phyloP scores from a whole-genome alignment of 768 basidiomycete species.

The Mycena sanguinolenta region DNA sequence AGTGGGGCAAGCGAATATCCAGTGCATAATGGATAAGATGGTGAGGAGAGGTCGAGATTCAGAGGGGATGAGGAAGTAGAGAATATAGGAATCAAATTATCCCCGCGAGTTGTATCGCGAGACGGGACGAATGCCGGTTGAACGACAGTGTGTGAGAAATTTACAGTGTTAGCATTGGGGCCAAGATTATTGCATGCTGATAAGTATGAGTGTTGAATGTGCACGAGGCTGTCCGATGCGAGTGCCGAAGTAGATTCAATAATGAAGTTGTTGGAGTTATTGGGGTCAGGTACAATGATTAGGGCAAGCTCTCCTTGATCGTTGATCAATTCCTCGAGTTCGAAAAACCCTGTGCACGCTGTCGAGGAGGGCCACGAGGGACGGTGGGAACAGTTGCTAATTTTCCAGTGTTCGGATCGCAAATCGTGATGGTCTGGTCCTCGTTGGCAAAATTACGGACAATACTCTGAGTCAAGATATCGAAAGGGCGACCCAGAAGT shows the following conservation, averaged over 20 bases:
- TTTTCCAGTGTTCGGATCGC: too few species aligned
- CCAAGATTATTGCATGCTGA: slow-evolving; percentile 26
- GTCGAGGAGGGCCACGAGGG: too few species aligned
- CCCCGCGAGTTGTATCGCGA: slow-evolving; percentile 28
- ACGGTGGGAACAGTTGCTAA: too few species aligned
- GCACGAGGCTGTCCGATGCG: slow-evolving; percentile 14
- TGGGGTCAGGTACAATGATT: slow-evolving; percentile 7
- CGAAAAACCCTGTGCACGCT: not conserved
- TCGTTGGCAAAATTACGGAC: too few species aligned
- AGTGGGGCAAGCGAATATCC: not conserved
- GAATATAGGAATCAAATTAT: not conserved
- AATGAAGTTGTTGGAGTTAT: slow-evolving; percentile 3
- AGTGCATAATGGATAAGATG: not conserved
- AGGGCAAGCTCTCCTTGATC: slow-evolving; percentile 14
- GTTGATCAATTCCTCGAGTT: slow-evolving; percentile 15
- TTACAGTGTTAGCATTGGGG: not conserved
- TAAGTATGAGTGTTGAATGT: slow-evolving; percentile 6
- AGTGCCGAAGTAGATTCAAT: slow-evolving; percentile 17
- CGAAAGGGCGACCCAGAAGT: too few species aligned
- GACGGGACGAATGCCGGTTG: slow-evolving; percentile 18
- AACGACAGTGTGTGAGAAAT: slow-evolving; percentile 18
- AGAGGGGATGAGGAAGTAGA: not conserved
- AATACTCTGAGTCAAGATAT: too few species aligned
- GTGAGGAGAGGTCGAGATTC: not conserved
- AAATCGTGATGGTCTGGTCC: too few species aligned